Evolutionary conservation across 768 basidiomycete species (phyloP), one percentile per base, ranked within the genome.

Genomic region (Xerocomellus intermedius): DNA sequence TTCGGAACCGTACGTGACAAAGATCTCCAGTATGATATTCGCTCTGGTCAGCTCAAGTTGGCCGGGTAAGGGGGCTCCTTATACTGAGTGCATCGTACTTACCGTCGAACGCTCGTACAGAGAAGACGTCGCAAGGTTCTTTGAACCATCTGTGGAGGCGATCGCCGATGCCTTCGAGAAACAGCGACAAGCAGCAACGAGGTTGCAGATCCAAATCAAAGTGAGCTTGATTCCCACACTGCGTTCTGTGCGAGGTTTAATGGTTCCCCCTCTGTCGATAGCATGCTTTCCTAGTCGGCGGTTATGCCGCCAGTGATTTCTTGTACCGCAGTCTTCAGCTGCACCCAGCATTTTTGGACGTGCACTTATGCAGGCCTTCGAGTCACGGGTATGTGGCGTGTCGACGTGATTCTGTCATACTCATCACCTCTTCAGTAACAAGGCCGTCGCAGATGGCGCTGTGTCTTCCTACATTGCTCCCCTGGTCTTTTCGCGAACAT

Each of bases 211-310:
- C 14, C 37, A 56, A 60, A 33, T 76, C 69, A 60, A 50, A 67
- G 60, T 59, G 17, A 26, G 32, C 1, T 32, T 28, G 19, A 16
- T 8, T 16, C 24, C 22, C n/a, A n/a, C 30, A 26, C 26, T 14
- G 13, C 3, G 8, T 19, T 28, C 10, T 37, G 26, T 28, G 5
- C 4, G 5, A 14, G 14, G 7, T 30, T 38, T 42, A 8, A 50
- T 36, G 13, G n/a, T 16, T 12, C n/a, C n/a, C n/a, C n/a, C 9
- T n/a, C 17, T 33, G 10, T 36, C 16, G 5, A 22, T 32, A 70
- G 69, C 44, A 70, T 24, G 71, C 78, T n/a, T 74, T 79, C 41
- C 72, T 85, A 1, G 79, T 82, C 3, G 80, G 81, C 1, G 79
- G 79, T 0, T 81, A 80, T 57, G 74, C 76, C 1, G 75, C 78